phyloP scores from a whole-genome alignment of 805 yeast genomes.

The Cyberlindnera misumaiensis region DNA sequence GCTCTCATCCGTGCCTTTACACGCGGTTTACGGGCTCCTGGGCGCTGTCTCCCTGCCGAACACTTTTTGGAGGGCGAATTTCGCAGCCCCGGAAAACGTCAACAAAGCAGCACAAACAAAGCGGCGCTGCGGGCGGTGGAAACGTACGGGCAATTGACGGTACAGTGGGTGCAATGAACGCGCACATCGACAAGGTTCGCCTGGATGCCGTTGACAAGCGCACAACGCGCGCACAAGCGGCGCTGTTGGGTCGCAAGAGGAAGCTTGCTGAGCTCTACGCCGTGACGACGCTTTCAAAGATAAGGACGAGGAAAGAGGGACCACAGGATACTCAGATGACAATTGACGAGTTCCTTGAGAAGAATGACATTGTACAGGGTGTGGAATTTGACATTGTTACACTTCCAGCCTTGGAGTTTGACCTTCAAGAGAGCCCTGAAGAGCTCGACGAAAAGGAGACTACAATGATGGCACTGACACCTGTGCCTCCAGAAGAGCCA shows the following conservation, averaged over 20 bases:
- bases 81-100: too few species aligned
- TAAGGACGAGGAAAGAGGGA: constrained; percentile 27
- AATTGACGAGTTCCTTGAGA: constrained; percentile 39
- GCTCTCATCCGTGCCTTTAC: too few species aligned
- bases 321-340: constrained; percentile 32
- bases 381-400: constrained; percentile 28
- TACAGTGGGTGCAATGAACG: constrained; percentile 6
- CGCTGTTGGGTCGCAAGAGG: constrained; percentile 46
- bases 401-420: constrained; percentile 15
- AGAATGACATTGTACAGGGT: constrained; percentile 46
- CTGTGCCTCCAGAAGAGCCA: too few species aligned
- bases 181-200: constrained; percentile 27
- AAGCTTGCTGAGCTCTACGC: constrained; percentile 58
- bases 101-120: too few species aligned
- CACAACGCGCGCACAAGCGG: constrained; percentile 27
- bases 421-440: constrained; percentile 2
- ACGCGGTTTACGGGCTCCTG: too few species aligned
- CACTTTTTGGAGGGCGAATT: too few species aligned
- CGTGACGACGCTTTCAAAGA: constrained; percentile 44
- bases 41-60: too few species aligned
- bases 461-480: too few species aligned
- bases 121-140: neutral
- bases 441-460: neutral
- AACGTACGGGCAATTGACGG: neutral
- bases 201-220: constrained; percentile 40